These are phyloP conservation scores for Acorus gramineus DNA, from an alignment of 106 monocot genomes.

Conservation along the genomic window DNA sequence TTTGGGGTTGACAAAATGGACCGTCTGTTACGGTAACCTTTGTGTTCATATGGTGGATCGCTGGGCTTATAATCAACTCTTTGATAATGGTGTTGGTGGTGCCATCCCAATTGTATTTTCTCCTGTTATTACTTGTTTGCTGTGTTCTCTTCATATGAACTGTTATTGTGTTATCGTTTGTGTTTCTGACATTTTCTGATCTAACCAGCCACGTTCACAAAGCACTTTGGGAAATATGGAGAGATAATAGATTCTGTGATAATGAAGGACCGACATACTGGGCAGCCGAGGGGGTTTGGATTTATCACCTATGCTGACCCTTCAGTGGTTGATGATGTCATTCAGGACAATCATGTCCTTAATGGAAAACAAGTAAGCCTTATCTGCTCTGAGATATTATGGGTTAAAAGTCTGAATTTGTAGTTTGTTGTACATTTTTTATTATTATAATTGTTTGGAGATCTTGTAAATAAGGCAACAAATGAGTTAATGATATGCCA, in stretches of 20 bases:
- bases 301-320: conserved; percentile 24
- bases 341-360: conserved; percentile 16
- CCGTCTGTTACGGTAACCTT: too few relatives aligned
- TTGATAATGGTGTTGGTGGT: too few relatives aligned
- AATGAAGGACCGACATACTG: conserved; percentile 16
- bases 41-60: too few relatives aligned
- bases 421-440: not conserved
- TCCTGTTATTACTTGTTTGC: too few relatives aligned
- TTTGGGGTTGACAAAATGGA: too few relatives aligned
- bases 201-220: conserved; percentile 15
- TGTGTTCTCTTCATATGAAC: too few relatives aligned
- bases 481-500: too few relatives aligned
- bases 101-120: too few relatives aligned
- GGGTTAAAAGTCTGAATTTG: not conserved
- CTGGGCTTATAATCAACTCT: too few relatives aligned
- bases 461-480: too few relatives aligned
- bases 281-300: conserved; percentile 19
- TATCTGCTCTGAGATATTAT: not conserved
- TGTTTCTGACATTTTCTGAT: not conserved
- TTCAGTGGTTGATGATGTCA: conserved; percentile 19
- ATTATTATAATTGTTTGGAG: too few relatives aligned
- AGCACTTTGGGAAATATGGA: conserved; percentile 20
- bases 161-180: too few relatives aligned
- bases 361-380: conserved; percentile 18
- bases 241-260: conserved; percentile 20